Evolutionary conservation across 352 stramenopile species (phyloP), one percentile per base, ranked within the genome.

Genomic region (Bremia lactucae): DNA sequence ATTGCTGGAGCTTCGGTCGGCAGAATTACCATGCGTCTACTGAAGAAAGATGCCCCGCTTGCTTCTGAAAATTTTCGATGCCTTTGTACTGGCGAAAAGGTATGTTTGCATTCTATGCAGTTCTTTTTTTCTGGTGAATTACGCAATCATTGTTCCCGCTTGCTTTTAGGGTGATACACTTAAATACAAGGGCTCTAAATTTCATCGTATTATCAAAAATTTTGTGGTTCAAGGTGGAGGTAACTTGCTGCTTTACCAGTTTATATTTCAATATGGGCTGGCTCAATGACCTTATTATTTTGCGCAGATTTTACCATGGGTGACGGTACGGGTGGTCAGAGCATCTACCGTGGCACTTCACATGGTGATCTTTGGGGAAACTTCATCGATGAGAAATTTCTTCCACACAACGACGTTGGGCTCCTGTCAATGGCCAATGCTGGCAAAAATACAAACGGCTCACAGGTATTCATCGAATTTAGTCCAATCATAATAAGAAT

Each of bases 51-150:
- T 38, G 89, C 85, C 21, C 95, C 95, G 13, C 92, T 95, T 46
- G 95, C 95, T 34, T 92, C 88, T 11, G 91, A 98, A 52, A 98
- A 98, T 59, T 98, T 98, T 59, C 75, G 74, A 10, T 84, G 65
- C 21, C 49, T 87, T 20, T 87, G 74, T 46, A 87, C 74, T 11
- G 74, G 74, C 6, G 74, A 87, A 51, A 87, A 87, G 65, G 73
- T 84, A 28, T n/a, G n/a, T n/a, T n/a, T n/a, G n/a, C n/a, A n/a
- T n/a, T n/a, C n/a, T n/a, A n/a, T n/a, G n/a, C n/a, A n/a, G n/a
- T n/a, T n/a, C n/a, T n/a, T n/a, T n/a, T n/a, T n/a, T n/a, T n/a
- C n/a, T n/a, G n/a, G n/a, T n/a, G n/a, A n/a, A n/a, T n/a, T n/a
- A n/a, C n/a, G n/a, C n/a, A n/a, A n/a, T n/a, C n/a, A n/a, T n/a